Conservation (phyloP, 1,284 basidiomycete species). For the Pseudozyma sp. region DNA sequence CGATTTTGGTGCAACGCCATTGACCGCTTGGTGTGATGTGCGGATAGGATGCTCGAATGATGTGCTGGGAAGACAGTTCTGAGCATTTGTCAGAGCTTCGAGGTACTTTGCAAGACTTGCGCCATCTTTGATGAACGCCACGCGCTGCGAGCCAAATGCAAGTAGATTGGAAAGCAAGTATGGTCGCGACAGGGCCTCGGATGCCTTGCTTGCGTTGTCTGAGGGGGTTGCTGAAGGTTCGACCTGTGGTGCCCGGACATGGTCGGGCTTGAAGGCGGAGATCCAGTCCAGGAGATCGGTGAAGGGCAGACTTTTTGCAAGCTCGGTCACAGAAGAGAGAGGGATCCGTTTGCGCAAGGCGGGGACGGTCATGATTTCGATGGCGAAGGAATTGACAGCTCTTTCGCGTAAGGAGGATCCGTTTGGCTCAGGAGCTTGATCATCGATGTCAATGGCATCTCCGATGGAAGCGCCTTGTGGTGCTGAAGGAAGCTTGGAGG, state of each 20-base stretch:
- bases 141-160: slow-evolving; percentile 48
- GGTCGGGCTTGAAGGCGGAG: slow-evolving; percentile 10
- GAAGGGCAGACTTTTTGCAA: slow-evolving; percentile 57
- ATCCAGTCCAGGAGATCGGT: slow-evolving; percentile 46
- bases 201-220: slow-evolving; percentile 15
- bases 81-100: slow-evolving; percentile 52
- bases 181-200: slow-evolving; percentile 28
- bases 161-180: slow-evolving; percentile 58
- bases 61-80: slow-evolving; percentile 47
- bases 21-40: not conserved
- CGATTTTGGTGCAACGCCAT: not conserved
- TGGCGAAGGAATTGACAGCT: slow-evolving; percentile 38
- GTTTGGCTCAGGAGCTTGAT: not conserved
- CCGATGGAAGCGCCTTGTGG: slow-evolving; percentile 8
- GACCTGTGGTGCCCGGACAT: not conserved
- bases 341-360: slow-evolving; percentile 50
- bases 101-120: slow-evolving; percentile 49
- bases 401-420: slow-evolving; percentile 5
- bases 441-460: slow-evolving; percentile 27
- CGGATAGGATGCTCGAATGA: slow-evolving; percentile 18
- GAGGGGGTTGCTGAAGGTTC: not conserved
- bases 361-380: slow-evolving; percentile 50
- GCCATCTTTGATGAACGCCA: slow-evolving; percentile 51
- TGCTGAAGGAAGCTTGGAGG: not conserved
- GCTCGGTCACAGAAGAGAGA: slow-evolving; percentile 40